Percentiles rank a stretch among this genome's conserved stretches.
phyloP scores from a whole-genome alignment of 768 basidiomycete species.

The Trametes meyenii region DNA sequence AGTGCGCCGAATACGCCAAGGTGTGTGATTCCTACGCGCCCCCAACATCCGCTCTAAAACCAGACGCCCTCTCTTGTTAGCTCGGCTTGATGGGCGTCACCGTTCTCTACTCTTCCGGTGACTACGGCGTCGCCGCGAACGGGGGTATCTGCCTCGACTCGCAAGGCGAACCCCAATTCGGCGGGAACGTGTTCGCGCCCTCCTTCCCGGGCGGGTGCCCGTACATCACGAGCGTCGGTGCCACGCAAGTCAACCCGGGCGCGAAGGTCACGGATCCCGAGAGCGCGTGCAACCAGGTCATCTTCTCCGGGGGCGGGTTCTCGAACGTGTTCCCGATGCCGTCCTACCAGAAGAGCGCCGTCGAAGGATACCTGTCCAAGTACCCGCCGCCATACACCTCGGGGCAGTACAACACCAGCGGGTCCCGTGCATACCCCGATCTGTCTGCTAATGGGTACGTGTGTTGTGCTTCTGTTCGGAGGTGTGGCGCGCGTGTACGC shows the following conservation, averaged over 20 bases:
- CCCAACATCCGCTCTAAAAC: not conserved
- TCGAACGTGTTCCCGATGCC: conserved; percentile 44
- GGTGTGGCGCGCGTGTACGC: not conserved
- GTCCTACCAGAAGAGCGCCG: conserved; percentile 36
- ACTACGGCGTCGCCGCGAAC: conserved; percentile 46
- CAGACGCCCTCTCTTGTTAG: conserved; percentile 1
- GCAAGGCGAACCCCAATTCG: conserved; percentile 26
- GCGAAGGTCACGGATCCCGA: conserved; percentile 39
- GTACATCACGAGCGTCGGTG: conserved; percentile 42
- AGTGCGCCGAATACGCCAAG: conserved; percentile 51
- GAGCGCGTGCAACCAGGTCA: conserved; percentile 40
- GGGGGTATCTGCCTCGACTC: conserved; percentile 37
- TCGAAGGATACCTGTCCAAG: conserved; percentile 32
- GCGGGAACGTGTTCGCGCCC: conserved; percentile 18
- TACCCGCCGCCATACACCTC: conserved; percentile 39
- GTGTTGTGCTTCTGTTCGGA: not conserved
- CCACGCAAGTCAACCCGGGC: conserved; percentile 40
- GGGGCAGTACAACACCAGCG: conserved; percentile 38
- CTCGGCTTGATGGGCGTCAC: conserved; percentile 41
- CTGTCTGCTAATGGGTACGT: conserved; percentile 39
- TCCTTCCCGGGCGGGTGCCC: conserved; percentile 40
- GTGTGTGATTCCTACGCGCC: not conserved
- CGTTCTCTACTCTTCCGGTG: conserved; percentile 48
- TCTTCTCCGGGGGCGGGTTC: conserved; percentile 46
- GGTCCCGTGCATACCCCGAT: conserved; percentile 37